Base-by-base conservation (phyloP, 2,329 filamentous ascomycete genomes). In the Talaromyces sp. region DNA sequence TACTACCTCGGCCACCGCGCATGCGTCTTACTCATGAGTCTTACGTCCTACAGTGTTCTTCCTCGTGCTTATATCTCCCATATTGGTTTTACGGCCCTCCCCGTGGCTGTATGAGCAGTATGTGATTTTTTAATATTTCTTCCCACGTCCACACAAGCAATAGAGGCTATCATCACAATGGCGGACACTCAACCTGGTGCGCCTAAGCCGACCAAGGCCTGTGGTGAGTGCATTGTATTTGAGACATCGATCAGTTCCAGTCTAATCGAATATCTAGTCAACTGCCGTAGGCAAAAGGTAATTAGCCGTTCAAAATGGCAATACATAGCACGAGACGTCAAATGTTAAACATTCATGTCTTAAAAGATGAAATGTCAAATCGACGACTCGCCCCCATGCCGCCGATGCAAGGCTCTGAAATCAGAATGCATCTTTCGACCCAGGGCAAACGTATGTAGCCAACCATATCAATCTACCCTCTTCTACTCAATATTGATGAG, bases 321-420 rank as follows among this genome's bases (percentile, higher is more conserved):
- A 18, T 27, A 4, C 44, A 18, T 10, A 47, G 18, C 44, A 47
- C n/a, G 44, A 47, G 5, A 10, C 23, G 33, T 12, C 33, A 36
- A 12, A 2, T 8, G 33, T 27, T 47, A 28, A 42, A 56, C 28
- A 10, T 30, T 8, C 50, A 28, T 40, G 50, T 44, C 61, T 63
- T 34, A 66, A 44, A 10, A 71, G 70, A 72, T 72, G 70, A 69
- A 69, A 70, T 71, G 70, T 59, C 69, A 70, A 56, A 67, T 72
- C 14, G 67, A 69, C 33, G 68, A 68, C 5, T 40, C 62, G 56
- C 69, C 70, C 52, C 70, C 70, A 28, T 72, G 70, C 62, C 70
- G 70, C 34, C 67, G 70, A 56, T 72, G 70, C 56, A 65, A 66
- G 40, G 67, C 68, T 31, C 66, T 65, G 34, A 65, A 67, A 28